A percentile compares a stretch with the other conserved stretches of the same genome.
These are phyloP conservation scores for Millerozyma miso DNA, from an alignment of 805 yeast genomes.

Conservation along the genomic window DNA sequence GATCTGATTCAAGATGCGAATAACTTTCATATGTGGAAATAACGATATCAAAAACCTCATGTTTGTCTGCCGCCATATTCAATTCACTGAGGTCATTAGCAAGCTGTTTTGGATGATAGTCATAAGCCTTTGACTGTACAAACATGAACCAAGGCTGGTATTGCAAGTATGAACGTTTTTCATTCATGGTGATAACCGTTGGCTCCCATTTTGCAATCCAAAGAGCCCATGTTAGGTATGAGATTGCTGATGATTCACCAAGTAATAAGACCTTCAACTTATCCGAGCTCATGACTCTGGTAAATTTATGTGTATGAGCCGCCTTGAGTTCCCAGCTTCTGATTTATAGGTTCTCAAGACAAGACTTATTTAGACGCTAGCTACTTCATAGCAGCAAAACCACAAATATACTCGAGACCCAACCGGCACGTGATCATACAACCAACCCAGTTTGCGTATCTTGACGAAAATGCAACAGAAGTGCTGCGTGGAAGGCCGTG, in stretches of 20 bases:
- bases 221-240: constrained; percentile 11
- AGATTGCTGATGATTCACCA: constrained; percentile 16
- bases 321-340: not conserved
- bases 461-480: too few relatives aligned
- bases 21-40: constrained; percentile 7
- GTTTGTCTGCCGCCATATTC: not conserved
- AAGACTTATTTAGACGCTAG: not conserved
- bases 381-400: not conserved
- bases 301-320: not conserved
- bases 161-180: not conserved
- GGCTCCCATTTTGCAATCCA: constrained; percentile 10
- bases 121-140: not conserved
- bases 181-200: constrained; percentile 2
- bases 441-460: too few relatives aligned
- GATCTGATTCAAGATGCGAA: not conserved
- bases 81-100: not conserved
- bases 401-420: not conserved
- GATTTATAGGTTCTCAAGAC: not conserved
- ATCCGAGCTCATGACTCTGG: constrained; percentile 1
- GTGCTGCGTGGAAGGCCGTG: too few relatives aligned
- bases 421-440: not conserved
- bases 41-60: constrained; percentile 7
- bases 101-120: not conserved
- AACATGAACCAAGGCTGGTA: constrained; percentile 2
- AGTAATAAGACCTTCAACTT: constrained; percentile 9